Base-by-base conservation (phyloP, 495 filamentous ascomycete genomes). In the Podospora comata region DNA sequence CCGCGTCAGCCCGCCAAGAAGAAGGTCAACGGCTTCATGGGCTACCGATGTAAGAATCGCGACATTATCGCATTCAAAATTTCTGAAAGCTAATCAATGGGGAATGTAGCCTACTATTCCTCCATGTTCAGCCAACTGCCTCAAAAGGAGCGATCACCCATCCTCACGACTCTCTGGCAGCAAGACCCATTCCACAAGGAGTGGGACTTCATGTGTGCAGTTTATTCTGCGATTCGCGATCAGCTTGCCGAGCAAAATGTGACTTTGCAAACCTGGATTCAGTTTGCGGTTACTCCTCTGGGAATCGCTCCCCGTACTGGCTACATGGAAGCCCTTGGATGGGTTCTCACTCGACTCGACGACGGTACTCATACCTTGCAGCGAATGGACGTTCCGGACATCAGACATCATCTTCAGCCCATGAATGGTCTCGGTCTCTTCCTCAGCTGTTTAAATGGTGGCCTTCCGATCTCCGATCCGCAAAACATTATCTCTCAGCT, bases 121-220 rank as follows among this genome's bases (percentile, higher is more conserved):
- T 62, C 62, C 19, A 58, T 68, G 23, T 68, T 68, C 62, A 65
- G 57, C 15, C 67, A 61, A 48, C 62, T 69, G 28, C 64, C 67
- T 1, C 67, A 69, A 28, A 66, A 69, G 53, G 67, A 67, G 54
- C 63, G 68, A 18, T 72, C 72, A 20, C 70, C 66, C 27, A 70
- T 75, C 28, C 66, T 76, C 54, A 73, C 72, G 15, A 62, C 56
- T 15, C 72, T 72, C 3, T 75, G 71, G 74, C 67, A 68, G 57
- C 60, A 70, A 28, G 71, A 73, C 20, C 65, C 69, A 1, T 70
- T 72, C 44, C 73, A 75, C 54, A 69, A 72, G n/a, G 74, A 75
- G 23, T 75, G 71, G 71, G 65, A 76, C 61, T 72, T 75, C 64
- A 67, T 75, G 73, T 75, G 69, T 27, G 68, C 68, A 13, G 69